These are phyloP conservation scores for Picochlorum sp. DNA, from an alignment of 139 green algal genomes.

Conservation along the genomic window DNA sequence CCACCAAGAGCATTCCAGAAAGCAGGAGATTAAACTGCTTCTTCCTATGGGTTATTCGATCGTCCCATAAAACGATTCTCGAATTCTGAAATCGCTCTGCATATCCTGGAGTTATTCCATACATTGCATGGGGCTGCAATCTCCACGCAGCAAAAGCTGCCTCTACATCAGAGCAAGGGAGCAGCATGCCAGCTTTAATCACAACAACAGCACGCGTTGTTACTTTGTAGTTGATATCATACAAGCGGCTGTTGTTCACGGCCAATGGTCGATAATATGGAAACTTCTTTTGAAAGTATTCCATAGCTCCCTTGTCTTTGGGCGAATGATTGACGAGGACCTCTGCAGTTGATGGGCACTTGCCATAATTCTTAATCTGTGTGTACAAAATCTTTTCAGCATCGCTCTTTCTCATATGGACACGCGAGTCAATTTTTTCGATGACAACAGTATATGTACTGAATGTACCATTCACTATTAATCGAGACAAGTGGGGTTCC, in stretches of 20 bases:
- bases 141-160: conserved; percentile 23
- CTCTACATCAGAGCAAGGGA: conserved; percentile 34
- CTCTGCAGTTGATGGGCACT: conserved; percentile 32
- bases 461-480: conserved; percentile 2
- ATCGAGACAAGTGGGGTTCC: background rate
- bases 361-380: conserved; percentile 38
- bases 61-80: too few species aligned
- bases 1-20: too few species aligned
- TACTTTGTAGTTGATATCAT: conserved; percentile 20
- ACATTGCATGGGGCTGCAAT: conserved; percentile 8
- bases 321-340: conserved; percentile 24
- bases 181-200: conserved; percentile 34
- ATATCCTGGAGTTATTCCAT: conserved; percentile 25
- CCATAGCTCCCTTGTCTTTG: background rate
- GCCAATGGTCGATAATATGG: conserved; percentile 24
- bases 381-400: conserved; percentile 22
- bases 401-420: background rate
- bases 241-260: conserved; percentile 44
- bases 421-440: conserved; percentile 28
- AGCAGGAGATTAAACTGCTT: too few species aligned
- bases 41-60: too few species aligned
- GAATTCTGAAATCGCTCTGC: conserved; percentile 11
- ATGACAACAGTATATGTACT: conserved; percentile 31
- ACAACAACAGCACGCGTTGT: conserved; percentile 28
- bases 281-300: conserved; percentile 27